These are phyloP conservation scores for Cucumis sativus DNA, from an alignment of 306 rosid species.

Conservation along the genomic window Cucumber_9930_V3 NC_026656.2:23401501-23402000, in stretches of 20 bases:
- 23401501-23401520: conserved; percentile 2
- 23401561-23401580: conserved; percentile 80
- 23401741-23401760: conserved; percentile 34
- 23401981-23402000: too few relatives aligned
- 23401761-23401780: conserved; percentile 39
- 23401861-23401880: conserved; percentile 58
- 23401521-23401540: conserved; percentile 63
- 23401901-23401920: conserved; percentile 28
- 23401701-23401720: conserved; percentile 55
- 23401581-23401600: conserved; percentile 81
- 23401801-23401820: conserved; percentile 24
- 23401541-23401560: conserved; percentile 87
- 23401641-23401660: conserved; percentile 26
- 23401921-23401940: conserved; percentile 24
- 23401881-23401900: conserved; percentile 47
- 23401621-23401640: conserved; percentile 40
- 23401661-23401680: conserved; percentile 26
- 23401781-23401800: conserved; percentile 24
- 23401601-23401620: conserved; percentile 61
- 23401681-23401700: conserved; percentile 80
- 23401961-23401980: not conserved
- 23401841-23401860: conserved; percentile 34
- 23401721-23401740: conserved; percentile 40
- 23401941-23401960: conserved; percentile 10
- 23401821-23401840: conserved; percentile 14